Evolutionary conservation across 352 stramenopile genomes (phyloP).

Genomic region (Pythium phragmitis): DNA sequence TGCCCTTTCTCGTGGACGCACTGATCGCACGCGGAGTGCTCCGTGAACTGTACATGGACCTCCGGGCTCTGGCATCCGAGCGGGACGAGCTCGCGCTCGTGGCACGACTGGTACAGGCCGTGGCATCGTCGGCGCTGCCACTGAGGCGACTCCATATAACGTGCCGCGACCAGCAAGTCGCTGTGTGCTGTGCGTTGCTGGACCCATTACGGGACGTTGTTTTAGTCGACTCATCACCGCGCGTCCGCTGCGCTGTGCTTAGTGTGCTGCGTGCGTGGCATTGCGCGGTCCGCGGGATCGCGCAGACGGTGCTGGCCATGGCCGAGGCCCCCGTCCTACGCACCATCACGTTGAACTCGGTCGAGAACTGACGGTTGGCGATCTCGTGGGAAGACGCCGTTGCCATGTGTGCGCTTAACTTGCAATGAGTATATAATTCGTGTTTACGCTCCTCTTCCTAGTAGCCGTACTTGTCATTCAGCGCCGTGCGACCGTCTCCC

Average conservation of each 20-base stretch:
- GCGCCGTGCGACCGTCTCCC: constrained; percentile 74
- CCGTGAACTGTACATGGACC: background rate
- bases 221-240: background rate
- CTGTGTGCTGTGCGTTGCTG: background rate
- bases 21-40: background rate
- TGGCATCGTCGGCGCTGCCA: background rate
- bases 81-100: background rate
- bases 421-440: too few relatives aligned
- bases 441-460: constrained; percentile 25
- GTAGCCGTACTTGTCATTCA: constrained; percentile 90
- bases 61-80: background rate
- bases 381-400: too few relatives aligned
- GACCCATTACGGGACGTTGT: background rate
- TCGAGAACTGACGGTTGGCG: background rate
- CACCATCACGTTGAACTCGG: background rate
- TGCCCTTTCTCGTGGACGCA: background rate
- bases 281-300: background rate
- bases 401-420: too few relatives aligned
- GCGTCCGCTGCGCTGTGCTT: background rate
- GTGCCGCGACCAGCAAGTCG: background rate
- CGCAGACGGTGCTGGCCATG: background rate
- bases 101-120: background rate
- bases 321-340: background rate
- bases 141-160: background rate
- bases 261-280: background rate